phyloP scores from a whole-genome alignment of 1,139 yeast species.

The Geotrichum restrictum region DNA sequence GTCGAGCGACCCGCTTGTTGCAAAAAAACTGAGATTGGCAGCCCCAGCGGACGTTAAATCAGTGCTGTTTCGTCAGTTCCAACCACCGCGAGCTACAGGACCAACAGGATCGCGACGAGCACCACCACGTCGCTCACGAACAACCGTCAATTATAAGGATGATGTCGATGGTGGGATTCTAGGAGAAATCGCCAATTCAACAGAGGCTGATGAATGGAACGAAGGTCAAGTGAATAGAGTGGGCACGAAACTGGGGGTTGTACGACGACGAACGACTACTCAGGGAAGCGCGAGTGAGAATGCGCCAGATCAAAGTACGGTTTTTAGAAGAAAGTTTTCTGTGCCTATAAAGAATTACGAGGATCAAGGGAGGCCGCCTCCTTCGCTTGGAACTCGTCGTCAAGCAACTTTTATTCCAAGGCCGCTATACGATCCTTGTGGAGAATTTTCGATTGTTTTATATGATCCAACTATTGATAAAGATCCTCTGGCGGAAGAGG shows the following conservation, averaged over 20 bases:
- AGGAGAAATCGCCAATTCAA: neutral
- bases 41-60: neutral
- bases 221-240: constrained; percentile 5
- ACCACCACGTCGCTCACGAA: constrained; percentile 16
- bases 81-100: constrained; percentile 12
- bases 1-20: neutral
- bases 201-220: neutral
- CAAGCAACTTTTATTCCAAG: constrained; percentile 71
- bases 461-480: constrained; percentile 91
- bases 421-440: constrained; percentile 89
- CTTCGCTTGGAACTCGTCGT: constrained; percentile 75
- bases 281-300: neutral
- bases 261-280: neutral
- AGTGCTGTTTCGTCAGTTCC: constrained; percentile 5
- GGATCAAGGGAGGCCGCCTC: constrained; percentile 50
- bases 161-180: constrained; percentile 8
- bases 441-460: constrained; percentile 88
- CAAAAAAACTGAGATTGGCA: neutral
- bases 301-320: neutral
- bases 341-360: constrained; percentile 40
- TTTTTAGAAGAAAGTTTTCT: constrained; percentile 29
- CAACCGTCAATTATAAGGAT: constrained; percentile 18
- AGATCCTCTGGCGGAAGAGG: constrained; percentile 25
- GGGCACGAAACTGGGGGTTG: constrained; percentile 16
- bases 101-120: constrained; percentile 14